Conservation (phyloP, 2,329 filamentous ascomycete species). For the Immersiporthe knoxdaviesiana region DNA sequence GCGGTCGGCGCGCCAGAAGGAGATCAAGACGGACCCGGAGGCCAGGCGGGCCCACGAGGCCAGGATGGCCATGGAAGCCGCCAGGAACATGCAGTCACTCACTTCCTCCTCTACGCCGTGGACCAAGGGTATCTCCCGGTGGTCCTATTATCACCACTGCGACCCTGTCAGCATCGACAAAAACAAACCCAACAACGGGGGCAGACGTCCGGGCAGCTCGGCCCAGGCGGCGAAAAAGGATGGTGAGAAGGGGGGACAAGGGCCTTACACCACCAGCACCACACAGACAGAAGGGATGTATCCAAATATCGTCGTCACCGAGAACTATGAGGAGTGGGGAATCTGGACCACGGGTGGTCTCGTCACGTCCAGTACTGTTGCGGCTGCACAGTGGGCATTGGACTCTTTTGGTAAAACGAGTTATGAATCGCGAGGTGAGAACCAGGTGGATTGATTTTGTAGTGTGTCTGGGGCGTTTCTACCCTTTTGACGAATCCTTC, state of each 20-base stretch:
- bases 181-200: too few species aligned
- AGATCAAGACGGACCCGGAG: background rate
- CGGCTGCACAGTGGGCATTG: background rate
- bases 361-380: background rate
- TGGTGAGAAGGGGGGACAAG: too few species aligned
- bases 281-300: too few species aligned
- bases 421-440: background rate
- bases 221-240: too few species aligned
- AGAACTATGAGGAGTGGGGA: background rate
- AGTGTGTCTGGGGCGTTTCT: too few species aligned
- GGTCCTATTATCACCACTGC: background rate
- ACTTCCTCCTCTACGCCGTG: background rate
- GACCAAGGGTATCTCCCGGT: background rate
- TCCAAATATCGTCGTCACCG: background rate
- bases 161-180: too few species aligned
- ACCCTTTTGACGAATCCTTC: too few species aligned
- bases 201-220: too few species aligned
- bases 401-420: background rate
- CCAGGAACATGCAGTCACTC: background rate
- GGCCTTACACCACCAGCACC: too few species aligned
- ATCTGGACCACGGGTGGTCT: background rate
- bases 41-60: background rate
- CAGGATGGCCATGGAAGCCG: background rate
- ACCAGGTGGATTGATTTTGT: background rate
- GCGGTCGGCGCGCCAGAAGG: background rate